Evolutionary conservation across 805 yeast species (phyloP).

Genomic region (Pichia deserticola): DNA sequence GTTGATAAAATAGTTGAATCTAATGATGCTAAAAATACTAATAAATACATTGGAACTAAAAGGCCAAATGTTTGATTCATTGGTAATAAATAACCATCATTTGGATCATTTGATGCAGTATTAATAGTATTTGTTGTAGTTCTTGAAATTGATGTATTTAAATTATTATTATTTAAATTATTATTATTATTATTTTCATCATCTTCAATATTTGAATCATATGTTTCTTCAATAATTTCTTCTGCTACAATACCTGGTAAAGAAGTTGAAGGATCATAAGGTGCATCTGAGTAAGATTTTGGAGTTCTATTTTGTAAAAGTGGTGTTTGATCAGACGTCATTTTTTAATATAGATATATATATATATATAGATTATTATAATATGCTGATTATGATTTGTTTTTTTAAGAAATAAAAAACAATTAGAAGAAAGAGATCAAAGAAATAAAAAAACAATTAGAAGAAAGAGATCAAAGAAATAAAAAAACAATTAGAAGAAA

Average conservation of each 20-base stretch:
- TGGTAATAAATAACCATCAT: conserved; percentile 23
- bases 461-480: too few species aligned
- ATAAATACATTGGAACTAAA: conserved; percentile 36
- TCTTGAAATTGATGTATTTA: neutral
- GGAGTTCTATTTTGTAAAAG: neutral
- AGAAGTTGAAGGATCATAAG: conserved; percentile 21
- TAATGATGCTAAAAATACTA: conserved; percentile 54
- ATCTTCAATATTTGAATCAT: conserved; percentile 7
- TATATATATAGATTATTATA: too few species aligned
- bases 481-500: too few species aligned
- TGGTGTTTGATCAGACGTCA: too few species aligned
- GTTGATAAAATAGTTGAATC: conserved; percentile 68
- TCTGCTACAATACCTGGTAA: conserved; percentile 25
- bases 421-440: too few species aligned
- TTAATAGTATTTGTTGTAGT: neutral
- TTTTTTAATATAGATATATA: too few species aligned
- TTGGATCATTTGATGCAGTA: neutral
- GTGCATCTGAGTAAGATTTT: conserved; percentile 5
- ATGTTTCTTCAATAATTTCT: conserved; percentile 17
- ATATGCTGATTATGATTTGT: too few species aligned
- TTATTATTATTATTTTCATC: neutral
- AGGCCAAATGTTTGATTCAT: conserved; percentile 25
- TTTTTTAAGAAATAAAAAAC: too few species aligned
- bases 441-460: too few species aligned
- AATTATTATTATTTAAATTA: too few species aligned